Percentiles rank a stretch among this genome's conserved stretches.
phyloP scores from a whole-genome alignment of 352 stramenopile genomes.

The Vaucheria bursata region DNA sequence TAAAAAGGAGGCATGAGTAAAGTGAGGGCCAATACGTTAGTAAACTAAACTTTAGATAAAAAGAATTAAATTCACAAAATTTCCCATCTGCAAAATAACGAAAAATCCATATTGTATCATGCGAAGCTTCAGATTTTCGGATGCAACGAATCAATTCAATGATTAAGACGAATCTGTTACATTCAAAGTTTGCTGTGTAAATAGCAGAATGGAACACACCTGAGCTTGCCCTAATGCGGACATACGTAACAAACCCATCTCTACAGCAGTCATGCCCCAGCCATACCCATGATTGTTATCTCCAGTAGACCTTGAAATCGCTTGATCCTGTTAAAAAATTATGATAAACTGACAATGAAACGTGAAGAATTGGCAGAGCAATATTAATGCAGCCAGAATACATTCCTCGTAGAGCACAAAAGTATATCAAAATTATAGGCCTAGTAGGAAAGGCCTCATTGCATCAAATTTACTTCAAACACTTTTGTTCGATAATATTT shows the following conservation, averaged over 20 bases:
- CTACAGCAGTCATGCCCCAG: slow-evolving; percentile 42
- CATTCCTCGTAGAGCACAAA: too few species aligned
- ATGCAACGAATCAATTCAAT: neutral
- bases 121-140: neutral
- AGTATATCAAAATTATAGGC: too few species aligned
- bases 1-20: too few species aligned
- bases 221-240: slow-evolving; percentile 26
- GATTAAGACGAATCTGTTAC: neutral
- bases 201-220: neutral
- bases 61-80: slow-evolving; percentile 45
- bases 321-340: slow-evolving; percentile 91
- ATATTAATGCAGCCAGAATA: too few species aligned
- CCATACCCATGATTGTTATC: slow-evolving; percentile 51
- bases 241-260: slow-evolving; percentile 46
- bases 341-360: too few species aligned
- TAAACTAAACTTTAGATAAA: slow-evolving; percentile 22
- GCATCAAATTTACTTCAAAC: too few species aligned
- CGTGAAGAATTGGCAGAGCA: too few species aligned
- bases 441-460: too few species aligned
- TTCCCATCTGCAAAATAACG: slow-evolving; percentile 17
- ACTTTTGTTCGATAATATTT: too few species aligned
- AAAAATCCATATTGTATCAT: neutral
- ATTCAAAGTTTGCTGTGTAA: neutral
- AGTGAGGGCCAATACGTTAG: slow-evolving; percentile 13
- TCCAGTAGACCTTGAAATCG: slow-evolving; percentile 74